These are phyloP conservation scores for Geotrichum phurueaensis DNA, from an alignment of 1,139 yeast genomes.

Conservation along the genomic window DNA sequence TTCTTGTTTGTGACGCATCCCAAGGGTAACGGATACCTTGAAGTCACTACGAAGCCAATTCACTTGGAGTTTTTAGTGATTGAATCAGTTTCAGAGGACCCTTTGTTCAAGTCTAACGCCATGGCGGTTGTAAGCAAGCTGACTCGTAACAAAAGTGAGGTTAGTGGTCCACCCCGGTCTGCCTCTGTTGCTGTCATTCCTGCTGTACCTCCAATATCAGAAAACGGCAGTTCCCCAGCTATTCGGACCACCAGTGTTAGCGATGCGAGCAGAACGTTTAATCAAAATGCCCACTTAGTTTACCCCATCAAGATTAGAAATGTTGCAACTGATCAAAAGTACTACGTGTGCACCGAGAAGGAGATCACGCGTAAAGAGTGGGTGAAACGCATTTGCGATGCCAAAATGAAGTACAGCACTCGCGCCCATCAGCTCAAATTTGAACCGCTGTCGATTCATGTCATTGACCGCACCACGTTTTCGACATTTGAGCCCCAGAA, in stretches of 20 bases:
- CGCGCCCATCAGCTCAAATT: slow-evolving; percentile 3
- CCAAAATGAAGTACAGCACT: slow-evolving; percentile 6
- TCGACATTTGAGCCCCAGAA: slow-evolving; percentile 9
- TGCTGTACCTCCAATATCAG: not conserved
- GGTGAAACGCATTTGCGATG: slow-evolving; percentile 11
- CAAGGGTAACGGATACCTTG: slow-evolving; percentile 30
- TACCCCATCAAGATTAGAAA: slow-evolving; percentile 16
- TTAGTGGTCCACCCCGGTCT: not conserved
- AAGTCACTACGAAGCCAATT: slow-evolving; percentile 37
- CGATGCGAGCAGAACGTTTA: not conserved
- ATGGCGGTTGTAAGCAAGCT: slow-evolving; percentile 11
- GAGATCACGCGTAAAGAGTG: slow-evolving; percentile 16
- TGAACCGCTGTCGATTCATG: slow-evolving; percentile 11
- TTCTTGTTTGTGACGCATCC: slow-evolving; percentile 48
- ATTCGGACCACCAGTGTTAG: not conserved
- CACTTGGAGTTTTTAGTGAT: slow-evolving; percentile 38
- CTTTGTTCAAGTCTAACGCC: slow-evolving; percentile 28
- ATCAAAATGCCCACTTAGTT: slow-evolving; percentile 9
- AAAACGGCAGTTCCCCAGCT: not conserved
- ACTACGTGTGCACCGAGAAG: slow-evolving; percentile 11
- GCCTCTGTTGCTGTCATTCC: slow-evolving; percentile 2
- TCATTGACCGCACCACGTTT: slow-evolving; percentile 11
- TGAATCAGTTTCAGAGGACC: slow-evolving; percentile 34
- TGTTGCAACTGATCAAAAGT: slow-evolving; percentile 14
- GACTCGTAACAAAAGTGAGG: slow-evolving; percentile 13